A percentile compares a stretch with the other conserved stretches of the same genome.
phyloP scores from a whole-genome alignment of 257 asterid genomes.

The Primulina huaijiensis region DNA sequence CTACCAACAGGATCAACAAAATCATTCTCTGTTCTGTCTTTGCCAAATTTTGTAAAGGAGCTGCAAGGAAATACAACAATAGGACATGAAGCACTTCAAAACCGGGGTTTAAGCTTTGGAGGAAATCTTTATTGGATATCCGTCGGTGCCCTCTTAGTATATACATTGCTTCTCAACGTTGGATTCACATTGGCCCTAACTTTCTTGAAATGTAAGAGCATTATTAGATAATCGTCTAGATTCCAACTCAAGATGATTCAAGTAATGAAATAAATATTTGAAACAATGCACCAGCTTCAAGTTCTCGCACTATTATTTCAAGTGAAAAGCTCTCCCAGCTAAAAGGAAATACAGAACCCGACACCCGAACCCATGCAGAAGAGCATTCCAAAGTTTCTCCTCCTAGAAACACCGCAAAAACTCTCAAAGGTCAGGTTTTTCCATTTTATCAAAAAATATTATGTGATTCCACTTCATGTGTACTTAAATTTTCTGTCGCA shows the following conservation, averaged over 20 bases:
- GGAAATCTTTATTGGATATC: conserved; percentile 47
- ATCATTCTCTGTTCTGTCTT: neutral
- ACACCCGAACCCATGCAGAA: neutral
- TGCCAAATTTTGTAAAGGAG: conserved; percentile 24
- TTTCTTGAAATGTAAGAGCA: conserved; percentile 44
- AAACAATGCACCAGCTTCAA: conserved; percentile 27
- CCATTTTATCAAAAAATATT: neutral
- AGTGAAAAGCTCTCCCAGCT: conserved; percentile 31
- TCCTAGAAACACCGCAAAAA: conserved; percentile 13
- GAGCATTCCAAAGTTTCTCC: conserved; percentile 17
- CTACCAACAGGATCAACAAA: neutral
- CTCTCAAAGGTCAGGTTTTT: conserved; percentile 11
- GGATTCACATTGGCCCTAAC: conserved; percentile 51
- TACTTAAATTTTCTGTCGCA: neutral
- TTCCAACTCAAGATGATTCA: neutral
- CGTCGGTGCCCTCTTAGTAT: conserved; percentile 45
- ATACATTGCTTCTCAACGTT: conserved; percentile 37
- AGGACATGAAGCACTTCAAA: conserved; percentile 46
- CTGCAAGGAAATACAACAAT: conserved; percentile 37
- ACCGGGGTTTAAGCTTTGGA: conserved; percentile 47
- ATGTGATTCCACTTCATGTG: neutral
- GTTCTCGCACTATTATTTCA: conserved; percentile 36
- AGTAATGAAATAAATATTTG: neutral
- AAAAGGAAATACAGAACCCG: conserved; percentile 21
- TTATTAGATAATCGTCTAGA: neutral